Conservation (phyloP, 1,284 basidiomycete species). For the Volvariella surrecta region DNA sequence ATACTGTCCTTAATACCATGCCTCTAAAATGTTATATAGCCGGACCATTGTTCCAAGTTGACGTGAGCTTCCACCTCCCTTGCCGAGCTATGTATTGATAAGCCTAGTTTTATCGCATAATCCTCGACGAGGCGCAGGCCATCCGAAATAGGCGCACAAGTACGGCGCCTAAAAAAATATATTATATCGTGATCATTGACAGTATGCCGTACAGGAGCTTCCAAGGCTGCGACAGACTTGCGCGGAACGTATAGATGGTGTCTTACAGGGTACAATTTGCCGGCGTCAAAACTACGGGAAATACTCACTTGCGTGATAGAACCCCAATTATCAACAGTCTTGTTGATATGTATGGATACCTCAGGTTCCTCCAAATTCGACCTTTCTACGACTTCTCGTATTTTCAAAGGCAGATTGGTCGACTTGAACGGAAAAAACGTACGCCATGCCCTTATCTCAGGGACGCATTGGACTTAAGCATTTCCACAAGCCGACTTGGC, state of each 20-base stretch:
- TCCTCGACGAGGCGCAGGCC: slow-evolving; percentile 49
- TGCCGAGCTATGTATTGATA: not conserved
- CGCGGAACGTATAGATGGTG: slow-evolving; percentile 40
- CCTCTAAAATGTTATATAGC: slow-evolving; percentile 15
- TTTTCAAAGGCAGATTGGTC: slow-evolving; percentile 35
- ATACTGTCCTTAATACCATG: not conserved
- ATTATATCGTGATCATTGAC: slow-evolving; percentile 4
- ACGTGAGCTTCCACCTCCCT: slow-evolving; percentile 21
- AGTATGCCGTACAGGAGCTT: slow-evolving; percentile 26
- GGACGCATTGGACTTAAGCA: slow-evolving; percentile 3
- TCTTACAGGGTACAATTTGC: slow-evolving; percentile 34
- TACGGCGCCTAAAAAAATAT: slow-evolving; percentile 16
- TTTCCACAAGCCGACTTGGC: slow-evolving; percentile 37
- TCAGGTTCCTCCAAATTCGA: slow-evolving; percentile 42
- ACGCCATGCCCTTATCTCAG: slow-evolving; percentile 10
- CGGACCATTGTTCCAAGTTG: slow-evolving; percentile 38
- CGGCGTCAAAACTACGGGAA: slow-evolving; percentile 2
- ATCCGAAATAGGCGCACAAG: slow-evolving; percentile 44
- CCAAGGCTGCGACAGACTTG: slow-evolving; percentile 38
- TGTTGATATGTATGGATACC: slow-evolving; percentile 37
- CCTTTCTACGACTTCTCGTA: slow-evolving; percentile 45
- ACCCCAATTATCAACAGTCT: slow-evolving; percentile 52
- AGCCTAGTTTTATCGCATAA: slow-evolving; percentile 40
- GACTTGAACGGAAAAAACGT: slow-evolving; percentile 38
- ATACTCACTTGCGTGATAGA: slow-evolving; percentile 17